A percentile compares a stretch with the other conserved stretches of the same genome.
Conservation (phyloP, 1,284 basidiomycete genomes). For the Ceratobasidium sp. region DNA sequence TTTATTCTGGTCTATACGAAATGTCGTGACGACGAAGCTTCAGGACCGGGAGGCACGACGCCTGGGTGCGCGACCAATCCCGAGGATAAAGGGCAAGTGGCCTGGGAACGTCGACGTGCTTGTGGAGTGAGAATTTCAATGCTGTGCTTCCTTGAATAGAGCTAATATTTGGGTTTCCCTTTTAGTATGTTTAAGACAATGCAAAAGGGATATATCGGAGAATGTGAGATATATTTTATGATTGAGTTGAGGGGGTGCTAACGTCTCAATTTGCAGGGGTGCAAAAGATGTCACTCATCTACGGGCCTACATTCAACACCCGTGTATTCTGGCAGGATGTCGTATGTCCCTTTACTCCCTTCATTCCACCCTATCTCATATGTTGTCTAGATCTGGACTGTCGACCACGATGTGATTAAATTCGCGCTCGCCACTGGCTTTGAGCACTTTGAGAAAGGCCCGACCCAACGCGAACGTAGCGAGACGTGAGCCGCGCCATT, state of each 20-base stretch:
- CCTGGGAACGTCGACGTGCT: conserved; percentile 77
- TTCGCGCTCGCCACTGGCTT: conserved; percentile 60
- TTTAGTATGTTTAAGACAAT: conserved; percentile 39
- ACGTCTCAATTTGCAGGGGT: conserved; percentile 16
- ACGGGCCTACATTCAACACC: conserved; percentile 51
- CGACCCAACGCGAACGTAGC: conserved; percentile 16
- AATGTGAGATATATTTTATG: conserved; percentile 13
- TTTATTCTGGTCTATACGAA: conserved; percentile 38
- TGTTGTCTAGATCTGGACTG: conserved; percentile 56
- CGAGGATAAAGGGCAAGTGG: conserved; percentile 71
- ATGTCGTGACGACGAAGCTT: background rate
- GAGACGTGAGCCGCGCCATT: conserved; percentile 9
- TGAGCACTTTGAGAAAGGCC: conserved; percentile 58
- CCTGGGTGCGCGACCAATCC: conserved; percentile 56
- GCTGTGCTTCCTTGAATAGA: background rate
- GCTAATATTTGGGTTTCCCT: background rate
- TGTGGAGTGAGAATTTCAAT: conserved; percentile 52
- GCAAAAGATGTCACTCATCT: conserved; percentile 39
- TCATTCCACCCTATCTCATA: background rate
- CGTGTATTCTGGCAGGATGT: conserved; percentile 51
- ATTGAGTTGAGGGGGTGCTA: background rate
- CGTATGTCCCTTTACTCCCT: conserved; percentile 7
- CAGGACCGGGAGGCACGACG: conserved; percentile 31
- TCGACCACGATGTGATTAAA: conserved; percentile 60
- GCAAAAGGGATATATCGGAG: conserved; percentile 40